Conservation (phyloP, 179 eudicot species). For the Drosera spatulata region DNA sequence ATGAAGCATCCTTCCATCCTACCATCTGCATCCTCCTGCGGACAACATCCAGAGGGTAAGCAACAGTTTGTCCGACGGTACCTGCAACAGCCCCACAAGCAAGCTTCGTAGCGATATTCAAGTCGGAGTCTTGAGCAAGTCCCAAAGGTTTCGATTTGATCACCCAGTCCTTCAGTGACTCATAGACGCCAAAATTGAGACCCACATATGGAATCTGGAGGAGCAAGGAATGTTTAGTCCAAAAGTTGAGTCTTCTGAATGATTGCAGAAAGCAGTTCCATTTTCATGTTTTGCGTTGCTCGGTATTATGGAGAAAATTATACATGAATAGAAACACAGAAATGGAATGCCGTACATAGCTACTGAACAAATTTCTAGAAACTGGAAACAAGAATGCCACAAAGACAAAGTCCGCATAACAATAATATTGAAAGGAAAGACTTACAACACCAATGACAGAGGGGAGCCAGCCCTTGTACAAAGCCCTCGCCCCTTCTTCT, state of each 20-base stretch:
- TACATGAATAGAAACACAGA: too few relatives aligned
- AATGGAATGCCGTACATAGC: too few relatives aligned
- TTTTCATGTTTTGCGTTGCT: too few relatives aligned
- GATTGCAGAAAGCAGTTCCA: too few relatives aligned
- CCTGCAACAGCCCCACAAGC: slow-evolving; percentile 97
- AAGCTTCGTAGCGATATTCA: slow-evolving; percentile 75
- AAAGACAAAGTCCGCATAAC: too few relatives aligned
- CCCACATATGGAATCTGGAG: slow-evolving; percentile 89
- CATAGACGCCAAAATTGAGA: slow-evolving; percentile 92
- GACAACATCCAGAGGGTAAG: slow-evolving; percentile 88
- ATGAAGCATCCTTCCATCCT: slow-evolving; percentile 80
- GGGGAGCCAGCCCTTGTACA: slow-evolving; percentile 99
- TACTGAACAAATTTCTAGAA: too few relatives aligned
- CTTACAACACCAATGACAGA: slow-evolving; percentile 96
- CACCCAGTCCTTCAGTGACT: slow-evolving; percentile 78
- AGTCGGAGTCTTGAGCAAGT: slow-evolving; percentile 51
- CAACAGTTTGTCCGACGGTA: slow-evolving; percentile 88
- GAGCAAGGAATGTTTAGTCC: too few relatives aligned
- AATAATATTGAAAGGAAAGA: slow-evolving; percentile 4
- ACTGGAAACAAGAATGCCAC: too few relatives aligned
- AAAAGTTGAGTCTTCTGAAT: too few relatives aligned
- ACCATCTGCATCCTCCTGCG: slow-evolving; percentile 98
- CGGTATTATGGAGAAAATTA: too few relatives aligned
- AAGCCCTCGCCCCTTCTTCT: slow-evolving; percentile 88
- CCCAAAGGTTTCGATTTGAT: slow-evolving; percentile 60